phyloP scores from a whole-genome alignment of 1,284 basidiomycete genomes.

The Apiotrichum siamense region DNA sequence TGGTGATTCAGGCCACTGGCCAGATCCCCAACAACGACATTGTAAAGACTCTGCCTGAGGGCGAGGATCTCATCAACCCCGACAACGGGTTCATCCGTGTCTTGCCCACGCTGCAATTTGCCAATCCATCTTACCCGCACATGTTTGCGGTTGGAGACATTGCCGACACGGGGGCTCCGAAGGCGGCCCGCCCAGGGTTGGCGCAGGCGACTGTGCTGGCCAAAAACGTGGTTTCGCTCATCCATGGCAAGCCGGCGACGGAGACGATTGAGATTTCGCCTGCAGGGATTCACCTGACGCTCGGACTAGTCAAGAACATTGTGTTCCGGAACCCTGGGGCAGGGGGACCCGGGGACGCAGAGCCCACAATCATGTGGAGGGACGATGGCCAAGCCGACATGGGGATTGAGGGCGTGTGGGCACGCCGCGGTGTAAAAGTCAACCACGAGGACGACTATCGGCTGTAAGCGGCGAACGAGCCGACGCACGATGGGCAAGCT shows the following conservation, averaged over 20 bases:
- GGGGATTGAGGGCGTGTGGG: no score
- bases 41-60: constrained; percentile 16
- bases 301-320: no score
- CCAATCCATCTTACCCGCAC: constrained; percentile 50
- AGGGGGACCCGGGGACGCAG: no score
- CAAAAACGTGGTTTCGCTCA: constrained; percentile 32
- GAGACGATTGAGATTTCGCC: constrained; percentile 6
- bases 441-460: no score
- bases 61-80: constrained; percentile 30
- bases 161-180: constrained; percentile 62
- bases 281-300: constrained; percentile 18
- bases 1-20: constrained; percentile 43
- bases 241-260: constrained; percentile 14
- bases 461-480: no score
- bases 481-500: no score
- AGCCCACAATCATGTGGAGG: no score
- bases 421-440: no score
- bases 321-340: no score
- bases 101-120: constrained; percentile 44
- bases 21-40: constrained; percentile 47
- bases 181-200: constrained; percentile 51
- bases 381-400: no score
- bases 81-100: constrained; percentile 40
- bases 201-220: constrained; percentile 37
- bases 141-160: constrained; percentile 65